phyloP scores from a whole-genome alignment of 371 early-diverging fungal genomes.

The Catenaria anguillulae region DNA sequence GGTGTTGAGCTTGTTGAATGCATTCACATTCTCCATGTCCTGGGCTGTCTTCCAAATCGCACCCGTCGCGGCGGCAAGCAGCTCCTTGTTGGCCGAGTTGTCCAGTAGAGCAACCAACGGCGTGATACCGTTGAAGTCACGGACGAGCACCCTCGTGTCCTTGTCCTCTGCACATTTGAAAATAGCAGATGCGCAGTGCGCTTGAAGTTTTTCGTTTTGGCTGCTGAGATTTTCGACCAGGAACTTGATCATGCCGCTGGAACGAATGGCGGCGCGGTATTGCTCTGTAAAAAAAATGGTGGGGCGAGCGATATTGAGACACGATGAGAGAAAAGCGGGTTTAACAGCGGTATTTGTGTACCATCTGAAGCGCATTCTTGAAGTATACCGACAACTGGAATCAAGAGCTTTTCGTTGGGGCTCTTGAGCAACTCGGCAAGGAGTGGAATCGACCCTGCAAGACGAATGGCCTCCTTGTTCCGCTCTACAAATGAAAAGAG shows the following conservation, averaged over 20 bases:
- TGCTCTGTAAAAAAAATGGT: conserved; percentile 16
- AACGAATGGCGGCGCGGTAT: conserved; percentile 31
- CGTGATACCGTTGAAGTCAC: conserved; percentile 27
- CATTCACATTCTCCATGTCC: conserved; percentile 28
- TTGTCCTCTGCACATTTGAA: conserved; percentile 44
- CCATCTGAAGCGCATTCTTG: conserved; percentile 38
- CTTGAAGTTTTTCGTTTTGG: conserved; percentile 32
- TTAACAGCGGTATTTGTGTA: background rate
- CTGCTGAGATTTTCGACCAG: conserved; percentile 37
- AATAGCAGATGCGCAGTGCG: conserved; percentile 39
- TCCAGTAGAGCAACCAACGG: conserved; percentile 36
- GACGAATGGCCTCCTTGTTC: conserved; percentile 41
- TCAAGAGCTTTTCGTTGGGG: conserved; percentile 32
- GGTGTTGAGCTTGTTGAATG: conserved; percentile 35
- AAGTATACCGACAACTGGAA: conserved; percentile 40
- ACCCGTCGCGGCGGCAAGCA: conserved; percentile 37
- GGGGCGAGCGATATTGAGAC: too few species aligned
- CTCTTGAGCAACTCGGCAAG: conserved; percentile 37
- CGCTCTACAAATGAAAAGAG: conserved; percentile 15
- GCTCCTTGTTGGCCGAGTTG: conserved; percentile 29
- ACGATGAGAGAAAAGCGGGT: background rate
- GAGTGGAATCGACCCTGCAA: conserved; percentile 35
- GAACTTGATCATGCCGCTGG: conserved; percentile 35
- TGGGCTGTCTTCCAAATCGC: conserved; percentile 47
- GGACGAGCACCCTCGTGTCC: conserved; percentile 32